Conservation (phyloP, 1,284 basidiomycete genomes). For the Porodaedalea pini region DNA sequence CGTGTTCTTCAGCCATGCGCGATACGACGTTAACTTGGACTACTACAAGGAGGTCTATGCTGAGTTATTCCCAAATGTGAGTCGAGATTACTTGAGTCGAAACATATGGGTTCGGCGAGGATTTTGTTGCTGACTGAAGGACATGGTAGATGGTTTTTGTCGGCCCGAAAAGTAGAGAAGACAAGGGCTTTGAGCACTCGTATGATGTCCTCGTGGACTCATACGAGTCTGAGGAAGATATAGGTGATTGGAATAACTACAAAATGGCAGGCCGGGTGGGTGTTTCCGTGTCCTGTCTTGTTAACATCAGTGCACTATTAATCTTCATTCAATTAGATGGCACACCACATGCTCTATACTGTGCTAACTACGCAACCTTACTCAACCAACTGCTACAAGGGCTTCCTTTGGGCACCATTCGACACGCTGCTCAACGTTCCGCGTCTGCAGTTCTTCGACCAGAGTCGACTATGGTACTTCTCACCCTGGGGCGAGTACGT, state of each 20-base stretch:
- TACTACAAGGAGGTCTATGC: constrained; percentile 44
- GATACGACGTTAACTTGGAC: constrained; percentile 46
- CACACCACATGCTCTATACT: constrained; percentile 51
- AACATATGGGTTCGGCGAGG: neutral
- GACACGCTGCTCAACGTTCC: constrained; percentile 49
- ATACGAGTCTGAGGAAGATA: constrained; percentile 41
- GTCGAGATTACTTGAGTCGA: constrained; percentile 19
- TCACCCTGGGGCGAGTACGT: constrained; percentile 44
- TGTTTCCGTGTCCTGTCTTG: neutral
- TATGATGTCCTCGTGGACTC: constrained; percentile 49
- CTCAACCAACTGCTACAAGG: constrained; percentile 39
- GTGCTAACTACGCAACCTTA: constrained; percentile 37
- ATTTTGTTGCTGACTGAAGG: neutral
- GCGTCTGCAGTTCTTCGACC: constrained; percentile 43
- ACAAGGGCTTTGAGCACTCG: constrained; percentile 44
- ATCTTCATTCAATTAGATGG: constrained; percentile 34
- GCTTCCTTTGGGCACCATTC: constrained; percentile 51
- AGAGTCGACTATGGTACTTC: constrained; percentile 46
- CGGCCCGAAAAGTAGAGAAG: constrained; percentile 46
- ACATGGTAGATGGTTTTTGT: constrained; percentile 45
- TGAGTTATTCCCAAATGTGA: constrained; percentile 48
- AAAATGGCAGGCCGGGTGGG: constrained; percentile 46
- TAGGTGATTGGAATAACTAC: constrained; percentile 35
- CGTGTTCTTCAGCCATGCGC: constrained; percentile 49
- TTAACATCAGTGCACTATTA: neutral